Conservation (phyloP, 768 basidiomycete genomes). For the Naganishia onofrii region DNA sequence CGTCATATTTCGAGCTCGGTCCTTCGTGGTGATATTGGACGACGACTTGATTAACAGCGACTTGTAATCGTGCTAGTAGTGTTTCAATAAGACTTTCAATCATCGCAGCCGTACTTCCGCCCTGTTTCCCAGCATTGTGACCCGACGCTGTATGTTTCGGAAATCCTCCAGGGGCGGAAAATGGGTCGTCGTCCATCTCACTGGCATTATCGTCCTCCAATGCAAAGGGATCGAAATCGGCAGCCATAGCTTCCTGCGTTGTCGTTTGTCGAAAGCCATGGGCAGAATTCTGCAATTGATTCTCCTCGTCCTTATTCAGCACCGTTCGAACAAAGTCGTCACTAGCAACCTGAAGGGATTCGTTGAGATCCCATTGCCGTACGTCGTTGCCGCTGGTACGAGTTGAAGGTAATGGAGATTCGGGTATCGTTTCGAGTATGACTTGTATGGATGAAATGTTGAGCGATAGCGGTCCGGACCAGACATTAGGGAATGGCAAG, state of each 20-base stretch:
- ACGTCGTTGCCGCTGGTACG: slow-evolving; percentile 31
- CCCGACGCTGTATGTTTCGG: background rate
- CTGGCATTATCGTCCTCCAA: background rate
- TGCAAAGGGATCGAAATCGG: slow-evolving; percentile 6
- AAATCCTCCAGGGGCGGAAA: slow-evolving; percentile 29
- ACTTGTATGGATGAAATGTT: slow-evolving; percentile 43
- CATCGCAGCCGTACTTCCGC: slow-evolving; percentile 35
- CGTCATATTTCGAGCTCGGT: slow-evolving; percentile 23
- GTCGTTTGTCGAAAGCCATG: slow-evolving; percentile 48
- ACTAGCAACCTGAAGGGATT: slow-evolving; percentile 78
- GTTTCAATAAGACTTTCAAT: slow-evolving; percentile 52
- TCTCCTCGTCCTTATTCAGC: slow-evolving; percentile 68
- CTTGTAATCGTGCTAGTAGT: slow-evolving; percentile 48
- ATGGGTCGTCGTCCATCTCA: slow-evolving; percentile 1
- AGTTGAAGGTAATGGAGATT: background rate
- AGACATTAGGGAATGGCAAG: slow-evolving; percentile 59
- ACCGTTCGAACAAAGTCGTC: slow-evolving; percentile 74
- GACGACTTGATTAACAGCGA: slow-evolving; percentile 43
- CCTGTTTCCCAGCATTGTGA: slow-evolving; percentile 22
- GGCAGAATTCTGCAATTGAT: slow-evolving; percentile 67
- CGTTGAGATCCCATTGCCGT: slow-evolving; percentile 58
- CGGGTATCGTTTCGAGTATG: slow-evolving; percentile 21
- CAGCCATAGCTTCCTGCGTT: background rate
- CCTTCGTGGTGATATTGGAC: slow-evolving; percentile 36
- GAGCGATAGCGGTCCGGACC: slow-evolving; percentile 44